These are phyloP conservation scores for Globisporangium parvum DNA, from an alignment of 352 stramenopile species.

Conservation along the genomic window DNA sequence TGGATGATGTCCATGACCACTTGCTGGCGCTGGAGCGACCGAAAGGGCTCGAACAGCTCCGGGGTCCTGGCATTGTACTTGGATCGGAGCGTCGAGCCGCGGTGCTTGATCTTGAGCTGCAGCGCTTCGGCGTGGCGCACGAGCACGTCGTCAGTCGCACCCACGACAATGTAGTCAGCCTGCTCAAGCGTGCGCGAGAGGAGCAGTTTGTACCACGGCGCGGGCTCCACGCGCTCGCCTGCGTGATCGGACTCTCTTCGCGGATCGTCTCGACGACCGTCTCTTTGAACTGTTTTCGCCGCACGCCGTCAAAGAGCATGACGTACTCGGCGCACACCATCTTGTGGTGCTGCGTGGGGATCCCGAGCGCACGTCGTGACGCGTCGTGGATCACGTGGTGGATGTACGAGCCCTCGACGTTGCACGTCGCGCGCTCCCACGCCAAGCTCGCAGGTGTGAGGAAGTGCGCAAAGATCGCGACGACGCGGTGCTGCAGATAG, in stretches of 20 bases:
- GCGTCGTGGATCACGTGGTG: slow-evolving; percentile 46
- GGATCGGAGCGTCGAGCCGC: slow-evolving; percentile 48
- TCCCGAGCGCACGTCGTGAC: slow-evolving; percentile 23
- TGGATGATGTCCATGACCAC: slow-evolving; percentile 71
- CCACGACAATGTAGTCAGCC: slow-evolving; percentile 59
- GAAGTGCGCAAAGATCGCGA: slow-evolving; percentile 24
- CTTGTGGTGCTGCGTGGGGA: slow-evolving; percentile 11
- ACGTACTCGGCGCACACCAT: slow-evolving; percentile 55
- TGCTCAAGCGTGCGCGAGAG: neutral
- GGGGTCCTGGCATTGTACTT: slow-evolving; percentile 37
- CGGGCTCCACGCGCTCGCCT: slow-evolving; percentile 19
- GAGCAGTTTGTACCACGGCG: slow-evolving; percentile 1
- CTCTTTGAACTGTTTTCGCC: slow-evolving; percentile 65
- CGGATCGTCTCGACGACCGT: slow-evolving; percentile 63
- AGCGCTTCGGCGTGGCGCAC: slow-evolving; percentile 50
- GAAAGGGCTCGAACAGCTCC: slow-evolving; percentile 60
- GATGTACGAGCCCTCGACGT: slow-evolving; percentile 68
- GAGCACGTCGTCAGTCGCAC: slow-evolving; percentile 48
- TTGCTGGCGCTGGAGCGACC: slow-evolving; percentile 68
- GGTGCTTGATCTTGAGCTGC: slow-evolving; percentile 71
- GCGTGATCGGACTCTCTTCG: slow-evolving; percentile 53
- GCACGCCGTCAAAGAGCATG: slow-evolving; percentile 57
- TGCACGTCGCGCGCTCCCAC: slow-evolving; percentile 56
- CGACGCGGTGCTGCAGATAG: slow-evolving; percentile 40
- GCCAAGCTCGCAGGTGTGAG: slow-evolving; percentile 34